Evolutionary conservation across 1,139 yeast species (phyloP).

Genomic region (Blastobotrys persicus): DNA sequence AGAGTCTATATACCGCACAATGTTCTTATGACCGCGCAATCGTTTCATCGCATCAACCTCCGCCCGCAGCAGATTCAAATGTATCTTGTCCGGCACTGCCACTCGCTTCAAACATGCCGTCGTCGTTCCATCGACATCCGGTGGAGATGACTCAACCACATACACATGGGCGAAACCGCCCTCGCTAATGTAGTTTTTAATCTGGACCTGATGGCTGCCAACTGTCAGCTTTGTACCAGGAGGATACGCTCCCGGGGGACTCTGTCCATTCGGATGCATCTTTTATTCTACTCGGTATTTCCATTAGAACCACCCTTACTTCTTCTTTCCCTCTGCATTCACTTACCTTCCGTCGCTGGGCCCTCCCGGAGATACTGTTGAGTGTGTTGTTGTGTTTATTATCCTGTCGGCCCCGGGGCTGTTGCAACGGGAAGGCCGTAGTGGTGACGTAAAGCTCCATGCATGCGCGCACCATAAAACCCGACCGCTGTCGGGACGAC

Average conservation of each 20-base stretch:
- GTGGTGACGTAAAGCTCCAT: not conserved
- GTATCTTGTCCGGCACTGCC: slow-evolving; percentile 69
- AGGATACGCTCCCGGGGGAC: slow-evolving; percentile 51
- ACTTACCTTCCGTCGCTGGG: not conserved
- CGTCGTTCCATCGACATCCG: slow-evolving; percentile 27
- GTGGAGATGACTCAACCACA: slow-evolving; percentile 57
- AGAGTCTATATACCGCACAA: slow-evolving; percentile 89
- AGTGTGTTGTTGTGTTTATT: not conserved
- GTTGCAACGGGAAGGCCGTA: not conserved
- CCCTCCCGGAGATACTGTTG: not conserved
- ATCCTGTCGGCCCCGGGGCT: not conserved
- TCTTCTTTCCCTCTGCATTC: no score
- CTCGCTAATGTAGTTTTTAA: slow-evolving; percentile 60
- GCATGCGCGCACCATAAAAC: no score
- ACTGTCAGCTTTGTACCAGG: slow-evolving; percentile 68
- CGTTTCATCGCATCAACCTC: slow-evolving; percentile 85
- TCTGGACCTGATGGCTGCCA: slow-evolving; percentile 59
- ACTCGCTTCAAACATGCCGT: slow-evolving; percentile 69
- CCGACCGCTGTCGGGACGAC: no score
- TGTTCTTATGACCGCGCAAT: slow-evolving; percentile 68
- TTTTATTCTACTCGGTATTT: not conserved
- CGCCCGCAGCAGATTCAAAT: slow-evolving; percentile 62
- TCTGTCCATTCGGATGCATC: slow-evolving; percentile 12
- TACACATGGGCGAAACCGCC: slow-evolving; percentile 85
- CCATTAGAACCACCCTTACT: no score